Evolutionary conservation across 2,329 filamentous ascomycete species (phyloP), one percentile per base, ranked within the genome.

Genomic region (Penicillium sp.): DNA sequence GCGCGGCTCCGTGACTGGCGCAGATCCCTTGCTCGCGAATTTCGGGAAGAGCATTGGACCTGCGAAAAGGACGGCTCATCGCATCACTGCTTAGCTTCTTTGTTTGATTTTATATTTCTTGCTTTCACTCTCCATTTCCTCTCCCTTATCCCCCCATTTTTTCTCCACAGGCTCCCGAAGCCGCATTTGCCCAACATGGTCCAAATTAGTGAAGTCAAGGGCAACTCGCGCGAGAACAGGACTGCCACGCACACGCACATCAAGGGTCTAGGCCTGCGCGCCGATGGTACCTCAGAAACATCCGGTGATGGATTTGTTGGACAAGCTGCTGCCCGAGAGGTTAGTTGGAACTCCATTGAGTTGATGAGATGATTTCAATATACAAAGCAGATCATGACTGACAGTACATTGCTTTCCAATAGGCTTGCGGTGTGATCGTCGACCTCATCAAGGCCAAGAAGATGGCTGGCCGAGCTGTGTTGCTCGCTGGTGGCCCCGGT

Each of bases 241-340:
- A 99, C 95, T 48, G 93, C 95, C 60, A 90, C 93, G 67, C 95
- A 99, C 79, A 97, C 93, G 52, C 95, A 99, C 78, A 99, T 99
- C 84, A 96, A 92, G 75, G 95, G 95, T 51, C 83, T 99, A 42
- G 95, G 95, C 19, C 79, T 99, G 66, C 90, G 90, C 71, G 74
- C 85, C 49, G 91, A 96, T 87, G 95, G 95, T 62, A 88, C 85
- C 52, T 91, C 95, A 61, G 93, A 96, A 73, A 85, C 84, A 64
- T 85, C 90, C 60, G 84, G 87, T 33, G 85, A 87, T 65, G 95
- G 95, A 35, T 99, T 98, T 71, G 88, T 98, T 49, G 95, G 95
- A 52, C 95, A 99, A 76, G 83, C 84, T 54, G 83, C 87, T 59
- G 95, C 95, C 61, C 86, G 95, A 79, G 95, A 99, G 84, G 91